Evolutionary conservation across 106 monocot species (phyloP).

Genomic region (Narthecium ossifragum): DNA sequence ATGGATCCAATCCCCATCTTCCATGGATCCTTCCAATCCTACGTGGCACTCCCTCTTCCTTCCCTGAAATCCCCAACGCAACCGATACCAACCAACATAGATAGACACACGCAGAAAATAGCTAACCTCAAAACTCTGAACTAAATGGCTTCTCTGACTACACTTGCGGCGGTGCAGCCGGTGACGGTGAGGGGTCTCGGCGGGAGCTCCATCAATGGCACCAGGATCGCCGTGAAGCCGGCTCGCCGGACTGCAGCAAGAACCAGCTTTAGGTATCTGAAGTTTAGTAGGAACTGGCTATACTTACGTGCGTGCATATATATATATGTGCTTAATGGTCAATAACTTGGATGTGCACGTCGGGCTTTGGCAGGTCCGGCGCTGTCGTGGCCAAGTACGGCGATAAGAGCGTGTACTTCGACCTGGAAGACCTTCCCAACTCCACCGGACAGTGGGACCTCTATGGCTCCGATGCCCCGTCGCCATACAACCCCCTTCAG

Average conservation of each 20-base stretch:
- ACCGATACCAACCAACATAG: too few relatives aligned
- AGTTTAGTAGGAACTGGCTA: neutral
- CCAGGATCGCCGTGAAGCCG: slow-evolving; percentile 29
- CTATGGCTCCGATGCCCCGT: slow-evolving; percentile 88
- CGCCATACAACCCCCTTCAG: slow-evolving; percentile 91
- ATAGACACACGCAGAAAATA: too few relatives aligned
- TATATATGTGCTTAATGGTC: neutral
- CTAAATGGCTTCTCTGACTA: slow-evolving; percentile 49
- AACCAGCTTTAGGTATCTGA: slow-evolving; percentile 18
- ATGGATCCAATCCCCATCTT: too few relatives aligned
- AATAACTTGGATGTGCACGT: neutral
- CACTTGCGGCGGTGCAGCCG: slow-evolving; percentile 29
- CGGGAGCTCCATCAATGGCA: slow-evolving; percentile 44
- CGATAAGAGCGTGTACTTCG: slow-evolving; percentile 95
- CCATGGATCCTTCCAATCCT: slow-evolving; percentile 5
- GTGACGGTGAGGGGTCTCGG: slow-evolving; percentile 40
- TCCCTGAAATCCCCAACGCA: too few relatives aligned
- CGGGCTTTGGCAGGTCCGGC: slow-evolving; percentile 5
- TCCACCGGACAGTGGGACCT: slow-evolving; percentile 98
- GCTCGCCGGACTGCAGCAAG: slow-evolving; percentile 6
- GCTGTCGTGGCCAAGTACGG: slow-evolving; percentile 75
- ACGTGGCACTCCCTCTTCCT: neutral
- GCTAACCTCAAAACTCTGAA: too few relatives aligned
- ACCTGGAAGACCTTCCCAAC: slow-evolving; percentile 84
- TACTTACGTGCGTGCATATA: neutral